Percentiles rank a stretch among this genome's conserved stretches.
phyloP scores from a whole-genome alignment of 2,329 filamentous ascomycete genomes.

The Penicillium corylophilum region DNA sequence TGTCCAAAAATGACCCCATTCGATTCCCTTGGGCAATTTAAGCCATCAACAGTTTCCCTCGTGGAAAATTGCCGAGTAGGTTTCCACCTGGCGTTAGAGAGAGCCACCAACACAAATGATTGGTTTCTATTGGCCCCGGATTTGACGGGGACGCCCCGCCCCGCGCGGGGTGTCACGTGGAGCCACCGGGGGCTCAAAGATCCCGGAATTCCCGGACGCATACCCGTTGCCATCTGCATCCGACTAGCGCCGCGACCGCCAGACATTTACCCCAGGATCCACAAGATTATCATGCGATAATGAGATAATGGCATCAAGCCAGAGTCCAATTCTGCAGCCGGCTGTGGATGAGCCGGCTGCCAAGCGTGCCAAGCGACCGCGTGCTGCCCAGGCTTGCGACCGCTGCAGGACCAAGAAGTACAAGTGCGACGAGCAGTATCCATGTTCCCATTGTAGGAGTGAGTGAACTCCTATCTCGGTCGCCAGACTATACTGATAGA shows the following conservation, averaged over 20 bases:
- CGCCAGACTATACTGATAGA: conserved; percentile 1
- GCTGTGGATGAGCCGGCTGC: conserved; percentile 17
- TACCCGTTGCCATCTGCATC: conserved; percentile 11
- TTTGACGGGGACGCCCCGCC: not conserved
- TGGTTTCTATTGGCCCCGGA: not conserved
- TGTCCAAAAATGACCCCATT: not conserved
- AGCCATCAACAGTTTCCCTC: not conserved
- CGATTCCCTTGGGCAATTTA: not conserved
- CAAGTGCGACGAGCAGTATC: conserved; percentile 49
- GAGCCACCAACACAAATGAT: not conserved
- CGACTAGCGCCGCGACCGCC: conserved; percentile 3
- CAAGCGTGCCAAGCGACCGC: conserved; percentile 36
- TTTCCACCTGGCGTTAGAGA: not conserved
- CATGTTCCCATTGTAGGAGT: conserved; percentile 48
- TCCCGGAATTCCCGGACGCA: conserved; percentile 21
- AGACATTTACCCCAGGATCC: conserved; percentile 7
- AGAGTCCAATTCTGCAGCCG: conserved; percentile 13
- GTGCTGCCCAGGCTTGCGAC: conserved; percentile 50
- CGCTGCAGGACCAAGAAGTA: conserved; percentile 51
- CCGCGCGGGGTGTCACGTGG: conserved; percentile 19
- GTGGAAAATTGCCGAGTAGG: not conserved
- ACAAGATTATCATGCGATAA: conserved; percentile 1
- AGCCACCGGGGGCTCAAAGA: not conserved
- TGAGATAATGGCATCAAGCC: conserved; percentile 40
- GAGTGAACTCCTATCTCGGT: conserved; percentile 11